Percentiles rank a stretch among this genome's conserved stretches.
Conservation (phyloP, 2,329 filamentous ascomycete species). For the Fusarium irregulare region DNA sequence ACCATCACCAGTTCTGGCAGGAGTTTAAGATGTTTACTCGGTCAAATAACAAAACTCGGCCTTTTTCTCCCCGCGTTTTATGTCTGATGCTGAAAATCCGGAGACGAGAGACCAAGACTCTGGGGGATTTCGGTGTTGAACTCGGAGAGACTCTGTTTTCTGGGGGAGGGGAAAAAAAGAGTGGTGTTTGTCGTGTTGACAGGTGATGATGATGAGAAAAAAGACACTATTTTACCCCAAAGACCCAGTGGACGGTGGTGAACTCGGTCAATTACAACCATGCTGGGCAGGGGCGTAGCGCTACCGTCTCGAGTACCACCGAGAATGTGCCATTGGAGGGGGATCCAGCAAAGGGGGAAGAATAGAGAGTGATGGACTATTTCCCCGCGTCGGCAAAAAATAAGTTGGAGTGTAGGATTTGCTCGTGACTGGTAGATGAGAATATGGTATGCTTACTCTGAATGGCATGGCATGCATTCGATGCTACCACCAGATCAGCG, state of each 20-base stretch:
- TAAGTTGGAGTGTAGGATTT: slow-evolving; percentile 17
- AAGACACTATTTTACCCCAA: slow-evolving; percentile 18
- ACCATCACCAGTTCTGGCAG: background rate
- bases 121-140: slow-evolving; percentile 41
- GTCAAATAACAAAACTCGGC: slow-evolving; percentile 20
- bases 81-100: slow-evolving; percentile 24
- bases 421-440: slow-evolving; percentile 7
- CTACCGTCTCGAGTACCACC: slow-evolving; percentile 48
- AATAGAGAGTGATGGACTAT: background rate
- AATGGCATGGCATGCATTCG: background rate
- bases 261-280: slow-evolving; percentile 48
- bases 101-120: slow-evolving; percentile 13
- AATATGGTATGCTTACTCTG: background rate
- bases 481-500: slow-evolving; percentile 1
- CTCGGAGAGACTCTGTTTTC: slow-evolving; percentile 40
- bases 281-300: slow-evolving; percentile 43
- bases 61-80: slow-evolving; percentile 26
- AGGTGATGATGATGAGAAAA: slow-evolving; percentile 2
- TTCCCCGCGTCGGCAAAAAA: slow-evolving; percentile 37
- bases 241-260: slow-evolving; percentile 26
- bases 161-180: slow-evolving; percentile 25
- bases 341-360: slow-evolving; percentile 10
- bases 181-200: slow-evolving; percentile 6
- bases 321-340: slow-evolving; percentile 50
- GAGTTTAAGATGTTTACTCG: background rate